Percentiles rank a stretch among this genome's conserved stretches.
Evolutionary conservation across 2,329 filamentous ascomycete genomes (phyloP).

Genomic region (Aspergillus melleus): DNA sequence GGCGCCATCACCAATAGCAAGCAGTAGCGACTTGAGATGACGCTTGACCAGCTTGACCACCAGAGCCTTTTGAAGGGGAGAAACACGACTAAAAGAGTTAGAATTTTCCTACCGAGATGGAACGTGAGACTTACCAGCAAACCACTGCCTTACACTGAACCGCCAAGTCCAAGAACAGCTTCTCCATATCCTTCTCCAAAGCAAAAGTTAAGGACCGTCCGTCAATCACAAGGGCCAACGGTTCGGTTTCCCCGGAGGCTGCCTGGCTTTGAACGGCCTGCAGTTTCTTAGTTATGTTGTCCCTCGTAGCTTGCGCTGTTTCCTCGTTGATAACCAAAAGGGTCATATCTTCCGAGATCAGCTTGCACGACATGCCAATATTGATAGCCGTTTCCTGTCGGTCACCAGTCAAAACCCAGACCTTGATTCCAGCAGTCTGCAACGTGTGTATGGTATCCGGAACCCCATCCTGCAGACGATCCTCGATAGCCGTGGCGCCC

Average conservation of each 20-base stretch:
- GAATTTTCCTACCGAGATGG: background rate
- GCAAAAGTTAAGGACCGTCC: conserved; percentile 93
- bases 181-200: conserved; percentile 90
- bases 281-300: conserved; percentile 90
- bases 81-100: conserved; percentile 70
- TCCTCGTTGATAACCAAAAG: conserved; percentile 96
- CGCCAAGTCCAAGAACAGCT: conserved; percentile 87
- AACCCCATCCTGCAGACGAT: conserved; percentile 93
- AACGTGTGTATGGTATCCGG: conserved; percentile 97
- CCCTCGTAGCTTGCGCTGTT: conserved; percentile 70
- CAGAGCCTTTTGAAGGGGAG: conserved; percentile 91
- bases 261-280: conserved; percentile 85
- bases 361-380: conserved; percentile 98
- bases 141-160: conserved; percentile 98
- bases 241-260: conserved; percentile 64
- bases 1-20: conserved; percentile 95
- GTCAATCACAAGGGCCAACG: conserved; percentile 89
- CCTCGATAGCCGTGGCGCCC: conserved; percentile 95
- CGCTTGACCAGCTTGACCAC: conserved; percentile 98
- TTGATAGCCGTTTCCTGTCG: conserved; percentile 99
- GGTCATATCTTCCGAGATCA: conserved; percentile 98
- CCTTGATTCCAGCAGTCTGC: conserved; percentile 95
- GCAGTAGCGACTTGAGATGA: conserved; percentile 83
- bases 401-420: conserved; percentile 97
- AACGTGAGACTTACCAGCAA: conserved; percentile 60